Evolutionary conservation across 2,329 filamentous ascomycete genomes (phyloP).

Genomic region (Aspergillus caelatus): DNA sequence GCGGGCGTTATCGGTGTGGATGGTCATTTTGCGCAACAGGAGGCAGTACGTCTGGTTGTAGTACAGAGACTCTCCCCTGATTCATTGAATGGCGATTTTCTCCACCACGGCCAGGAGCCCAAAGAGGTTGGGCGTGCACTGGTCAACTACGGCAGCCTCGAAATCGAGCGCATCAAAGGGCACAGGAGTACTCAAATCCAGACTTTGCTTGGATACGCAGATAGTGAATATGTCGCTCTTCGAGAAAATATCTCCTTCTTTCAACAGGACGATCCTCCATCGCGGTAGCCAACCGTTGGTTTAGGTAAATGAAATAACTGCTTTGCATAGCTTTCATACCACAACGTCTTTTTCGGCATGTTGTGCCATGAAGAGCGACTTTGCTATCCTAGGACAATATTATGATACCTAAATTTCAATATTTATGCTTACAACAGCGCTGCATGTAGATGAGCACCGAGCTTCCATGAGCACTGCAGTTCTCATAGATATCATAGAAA

Average conservation of each 20-base stretch:
- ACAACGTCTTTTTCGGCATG: no score
- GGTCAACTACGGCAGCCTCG: conserved; percentile 87
- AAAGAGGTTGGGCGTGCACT: conserved; percentile 83
- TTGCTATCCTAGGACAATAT: background rate
- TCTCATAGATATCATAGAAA: background rate
- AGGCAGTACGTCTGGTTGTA: conserved; percentile 84
- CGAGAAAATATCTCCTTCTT: conserved; percentile 86
- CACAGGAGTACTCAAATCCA: conserved; percentile 80
- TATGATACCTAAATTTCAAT: background rate
- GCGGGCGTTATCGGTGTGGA: conserved; percentile 90
- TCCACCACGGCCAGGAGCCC: conserved; percentile 46
- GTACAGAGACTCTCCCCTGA: conserved; percentile 62
- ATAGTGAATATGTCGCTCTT: conserved; percentile 90
- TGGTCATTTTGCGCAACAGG: conserved; percentile 86
- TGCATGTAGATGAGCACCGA: background rate
- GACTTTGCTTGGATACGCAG: conserved; percentile 81
- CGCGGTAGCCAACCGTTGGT: conserved; percentile 5
- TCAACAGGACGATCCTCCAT: conserved; percentile 25
- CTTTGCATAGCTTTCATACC: background rate
- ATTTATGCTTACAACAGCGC: conserved; percentile 1
- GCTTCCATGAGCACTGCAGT: background rate
- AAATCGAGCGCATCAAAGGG: conserved; percentile 84
- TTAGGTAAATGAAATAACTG: background rate
- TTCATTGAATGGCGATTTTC: conserved; percentile 43
- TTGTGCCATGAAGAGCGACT: background rate